Evolutionary conservation across 176 grass and related monocot species (phyloP).

Genomic region (Juncus inflexus): DNA sequence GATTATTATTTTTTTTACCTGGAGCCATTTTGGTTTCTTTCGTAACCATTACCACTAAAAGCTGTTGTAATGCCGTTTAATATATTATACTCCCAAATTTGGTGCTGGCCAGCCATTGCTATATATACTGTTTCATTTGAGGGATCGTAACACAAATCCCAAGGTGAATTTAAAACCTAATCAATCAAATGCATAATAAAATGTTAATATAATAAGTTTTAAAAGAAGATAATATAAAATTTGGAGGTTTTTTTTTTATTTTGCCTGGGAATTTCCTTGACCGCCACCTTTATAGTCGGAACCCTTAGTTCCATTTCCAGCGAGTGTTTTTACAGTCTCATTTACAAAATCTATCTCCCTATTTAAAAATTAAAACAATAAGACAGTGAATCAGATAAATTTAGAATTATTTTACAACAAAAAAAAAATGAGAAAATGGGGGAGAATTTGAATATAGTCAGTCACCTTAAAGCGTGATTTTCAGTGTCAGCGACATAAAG

Average conservation of each 20-base stretch:
- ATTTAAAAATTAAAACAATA: conserved; percentile 15
- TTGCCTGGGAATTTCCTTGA: conserved; percentile 73
- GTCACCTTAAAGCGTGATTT: conserved; percentile 89
- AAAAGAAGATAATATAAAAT: conserved; percentile 9
- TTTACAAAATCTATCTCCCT: conserved; percentile 93
- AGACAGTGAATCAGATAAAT: conserved; percentile 1
- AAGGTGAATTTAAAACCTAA: conserved; percentile 95
- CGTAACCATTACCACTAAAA: conserved; percentile 89
- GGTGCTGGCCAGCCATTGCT: conserved; percentile 96
- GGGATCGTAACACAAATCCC: conserved; percentile 84
- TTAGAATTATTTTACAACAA: neutral
- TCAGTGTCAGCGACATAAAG: conserved; percentile 97
- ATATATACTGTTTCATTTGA: conserved; percentile 67
- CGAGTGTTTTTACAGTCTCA: conserved; percentile 84
- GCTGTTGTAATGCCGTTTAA: conserved; percentile 51
- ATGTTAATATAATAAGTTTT: conserved; percentile 38
- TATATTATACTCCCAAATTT: conserved; percentile 84
- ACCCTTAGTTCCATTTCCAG: conserved; percentile 93
- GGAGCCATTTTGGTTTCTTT: conserved; percentile 88
- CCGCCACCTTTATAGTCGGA: conserved; percentile 80
- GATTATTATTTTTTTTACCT: conserved; percentile 37
- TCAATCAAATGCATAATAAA: conserved; percentile 30
- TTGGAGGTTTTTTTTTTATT: conserved; percentile 15
- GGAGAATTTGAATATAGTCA: conserved; percentile 20
- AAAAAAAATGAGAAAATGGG: conserved; percentile 14